Evolutionary conservation across 2,329 filamentous ascomycete genomes (phyloP), one percentile per base, ranked within the genome.

Genomic region (Pestalotiopsis sp.): DNA sequence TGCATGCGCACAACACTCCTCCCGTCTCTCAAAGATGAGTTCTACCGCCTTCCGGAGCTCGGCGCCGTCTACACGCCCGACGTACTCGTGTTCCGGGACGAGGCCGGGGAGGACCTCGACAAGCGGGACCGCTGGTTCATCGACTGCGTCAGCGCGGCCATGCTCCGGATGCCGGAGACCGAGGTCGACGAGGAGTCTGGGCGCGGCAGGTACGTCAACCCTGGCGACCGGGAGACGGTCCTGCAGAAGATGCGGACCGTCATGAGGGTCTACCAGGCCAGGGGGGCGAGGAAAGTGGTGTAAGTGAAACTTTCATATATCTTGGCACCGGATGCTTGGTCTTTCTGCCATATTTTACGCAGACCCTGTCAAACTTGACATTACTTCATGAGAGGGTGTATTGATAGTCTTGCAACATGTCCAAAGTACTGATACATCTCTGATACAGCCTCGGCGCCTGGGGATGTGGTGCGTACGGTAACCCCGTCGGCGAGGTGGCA

Each of bases 391-490:
- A 0, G 31, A 9, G 31, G 31, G 31, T 36, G 31, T 45, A 52
- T 23, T 52, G 17, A 52, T n/a, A n/a, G 3, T 9, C 17, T 52
- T 20, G 45, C 11, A 52, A n/a, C 20, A 20, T n/a, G 20, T 23
- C n/a, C n/a, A 52, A 52, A 52, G 45, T 52, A 52, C 45, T 52
- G 14, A 52, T 52, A n/a, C 45, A 23, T 52, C 45, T n/a, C 17
- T n/a, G 2, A 52, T 52, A 52, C 20, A 52, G 45, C 6, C 79
- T 91, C 0, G 90, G 90, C 0, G 88, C 89, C 0, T 91, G 89
- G 88, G 90, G 90, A 0, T 91, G 88, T 69, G 89, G 89, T 2
- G 87, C 87, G 0, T 89, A 90, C 68, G 88, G 87, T 0, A 91
- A 91, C 70, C 90, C 89, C 0, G 84, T 89, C 0, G 78, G 78